Conservation (phyloP, 2,329 filamentous ascomycete species). For the Westerdykella sp. region DNA sequence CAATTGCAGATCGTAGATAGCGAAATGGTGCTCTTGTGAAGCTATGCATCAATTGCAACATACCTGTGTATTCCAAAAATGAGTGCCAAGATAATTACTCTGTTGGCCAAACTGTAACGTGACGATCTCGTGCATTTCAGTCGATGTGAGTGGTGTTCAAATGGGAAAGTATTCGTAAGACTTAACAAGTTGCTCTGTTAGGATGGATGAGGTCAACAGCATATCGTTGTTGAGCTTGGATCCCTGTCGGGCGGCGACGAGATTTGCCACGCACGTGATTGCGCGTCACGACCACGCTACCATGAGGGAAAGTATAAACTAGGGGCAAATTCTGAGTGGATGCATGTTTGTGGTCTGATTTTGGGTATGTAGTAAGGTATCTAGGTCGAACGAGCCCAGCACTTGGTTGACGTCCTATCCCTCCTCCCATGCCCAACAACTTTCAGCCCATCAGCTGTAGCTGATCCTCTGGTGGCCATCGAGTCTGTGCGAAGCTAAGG, state of each 20-base stretch:
- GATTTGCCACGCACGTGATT: slow-evolving; percentile 21
- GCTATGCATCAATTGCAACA: no score
- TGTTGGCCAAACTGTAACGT: slow-evolving; percentile 89
- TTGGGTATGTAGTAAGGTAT: background rate
- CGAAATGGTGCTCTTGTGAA: background rate
- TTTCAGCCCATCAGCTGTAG: slow-evolving; percentile 84
- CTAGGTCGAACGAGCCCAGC: background rate
- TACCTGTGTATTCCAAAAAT: slow-evolving; percentile 96
- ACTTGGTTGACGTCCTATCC: background rate
- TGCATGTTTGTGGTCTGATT: background rate
- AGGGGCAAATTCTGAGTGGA: background rate
- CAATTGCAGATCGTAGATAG: background rate
- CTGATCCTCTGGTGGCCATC: slow-evolving; percentile 90
- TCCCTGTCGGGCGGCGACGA: background rate
- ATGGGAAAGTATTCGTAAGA: no score
- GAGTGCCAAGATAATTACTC: slow-evolving; percentile 87
- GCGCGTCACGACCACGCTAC: slow-evolving; percentile 8
- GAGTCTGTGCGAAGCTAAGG: slow-evolving; percentile 90
- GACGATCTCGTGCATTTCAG: slow-evolving; percentile 82
- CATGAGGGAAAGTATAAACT: background rate
- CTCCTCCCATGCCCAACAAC: no score
- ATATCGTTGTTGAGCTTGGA: no score
- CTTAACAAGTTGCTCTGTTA: no score
- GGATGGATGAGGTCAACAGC: no score
- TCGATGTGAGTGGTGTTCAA: background rate